Percentiles rank a stretch among this genome's conserved stretches.
These are phyloP conservation scores for Rhinocladiella mackenziei DNA, from an alignment of 2,329 filamentous ascomycete species.

Conservation along the genomic window DNA sequence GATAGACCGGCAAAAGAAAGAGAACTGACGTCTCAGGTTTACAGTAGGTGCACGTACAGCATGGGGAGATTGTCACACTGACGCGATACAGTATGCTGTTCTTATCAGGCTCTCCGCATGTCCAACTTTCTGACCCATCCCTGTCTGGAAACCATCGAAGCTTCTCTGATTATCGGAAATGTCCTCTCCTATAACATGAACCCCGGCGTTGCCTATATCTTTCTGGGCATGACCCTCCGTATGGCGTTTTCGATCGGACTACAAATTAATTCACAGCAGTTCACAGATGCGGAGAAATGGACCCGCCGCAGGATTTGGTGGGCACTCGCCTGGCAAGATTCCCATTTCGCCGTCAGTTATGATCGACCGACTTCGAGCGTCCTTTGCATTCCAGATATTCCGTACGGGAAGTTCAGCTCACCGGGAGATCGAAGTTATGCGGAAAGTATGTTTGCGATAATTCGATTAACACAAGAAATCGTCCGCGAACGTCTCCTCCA, in stretches of 20 bases:
- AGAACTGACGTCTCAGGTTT: conserved; percentile 61
- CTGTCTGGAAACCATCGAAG: conserved; percentile 59
- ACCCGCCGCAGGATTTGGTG: conserved; percentile 49
- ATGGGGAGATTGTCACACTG: conserved; percentile 24
- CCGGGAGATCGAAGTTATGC: conserved; percentile 54
- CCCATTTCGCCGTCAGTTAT: conserved; percentile 60
- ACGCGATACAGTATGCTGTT: conserved; percentile 53
- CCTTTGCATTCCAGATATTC: conserved; percentile 50
- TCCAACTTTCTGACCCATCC: conserved; percentile 62
- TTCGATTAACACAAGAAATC: conserved; percentile 52
- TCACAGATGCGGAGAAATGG: conserved; percentile 48
- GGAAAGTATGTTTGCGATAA: conserved; percentile 56
- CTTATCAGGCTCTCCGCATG: conserved; percentile 61
- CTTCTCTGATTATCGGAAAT: conserved; percentile 59
- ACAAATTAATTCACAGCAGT: conserved; percentile 55
- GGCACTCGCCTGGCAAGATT: conserved; percentile 63
- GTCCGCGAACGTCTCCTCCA: conserved; percentile 55
- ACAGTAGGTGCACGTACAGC: conserved; percentile 42
- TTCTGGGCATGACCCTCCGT: conserved; percentile 57
- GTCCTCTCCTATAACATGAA: conserved; percentile 63
- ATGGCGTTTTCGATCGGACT: conserved; percentile 59
- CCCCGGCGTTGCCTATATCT: conserved; percentile 59
- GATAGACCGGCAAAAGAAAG: conserved; percentile 55
- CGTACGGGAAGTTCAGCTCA: conserved; percentile 46
- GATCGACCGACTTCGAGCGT: conserved; percentile 56